phyloP scores from a whole-genome alignment of 305 asterid genomes.

The Euphrasia arctica region DNA sequence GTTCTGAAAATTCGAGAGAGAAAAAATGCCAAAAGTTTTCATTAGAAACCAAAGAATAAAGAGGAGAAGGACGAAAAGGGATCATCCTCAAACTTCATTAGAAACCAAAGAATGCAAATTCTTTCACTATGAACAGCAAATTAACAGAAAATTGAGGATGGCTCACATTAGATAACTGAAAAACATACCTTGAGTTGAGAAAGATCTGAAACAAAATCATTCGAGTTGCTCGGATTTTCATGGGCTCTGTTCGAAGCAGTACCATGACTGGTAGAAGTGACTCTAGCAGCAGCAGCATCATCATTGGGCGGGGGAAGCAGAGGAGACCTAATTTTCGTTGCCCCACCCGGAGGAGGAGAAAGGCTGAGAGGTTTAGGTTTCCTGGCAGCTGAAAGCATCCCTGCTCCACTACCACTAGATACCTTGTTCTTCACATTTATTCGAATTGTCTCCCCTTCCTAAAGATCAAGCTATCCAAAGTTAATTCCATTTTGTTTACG shows the following conservation, averaged over 20 bases:
- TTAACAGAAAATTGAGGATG: background rate
- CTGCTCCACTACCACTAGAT: conserved; percentile 46
- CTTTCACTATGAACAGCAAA: too few species aligned
- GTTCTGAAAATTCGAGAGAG: conserved; percentile 42
- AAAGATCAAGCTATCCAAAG: conserved; percentile 14
- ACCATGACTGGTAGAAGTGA: conserved; percentile 31
- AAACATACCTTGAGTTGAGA: conserved; percentile 58
- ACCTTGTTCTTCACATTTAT: conserved; percentile 72
- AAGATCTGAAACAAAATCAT: conserved; percentile 54
- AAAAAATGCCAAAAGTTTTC: too few species aligned
- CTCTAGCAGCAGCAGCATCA: conserved; percentile 37
- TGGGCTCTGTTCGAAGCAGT: conserved; percentile 28
- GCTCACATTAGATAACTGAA: background rate
- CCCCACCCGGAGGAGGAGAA: conserved; percentile 67
- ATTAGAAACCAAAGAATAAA: too few species aligned
- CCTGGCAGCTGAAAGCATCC: conserved; percentile 74
- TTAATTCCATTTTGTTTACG: background rate
- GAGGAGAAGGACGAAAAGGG: too few species aligned
- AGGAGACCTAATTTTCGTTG: conserved; percentile 54
- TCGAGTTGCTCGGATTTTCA: conserved; percentile 36
- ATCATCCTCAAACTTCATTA: too few species aligned
- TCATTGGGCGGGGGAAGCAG: conserved; percentile 82
- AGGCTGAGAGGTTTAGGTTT: conserved; percentile 49
- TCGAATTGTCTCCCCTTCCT: conserved; percentile 86
- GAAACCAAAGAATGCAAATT: too few species aligned